phyloP scores from a whole-genome alignment of 2,329 filamentous ascomycete genomes.

The Fusarium sp. region DNA sequence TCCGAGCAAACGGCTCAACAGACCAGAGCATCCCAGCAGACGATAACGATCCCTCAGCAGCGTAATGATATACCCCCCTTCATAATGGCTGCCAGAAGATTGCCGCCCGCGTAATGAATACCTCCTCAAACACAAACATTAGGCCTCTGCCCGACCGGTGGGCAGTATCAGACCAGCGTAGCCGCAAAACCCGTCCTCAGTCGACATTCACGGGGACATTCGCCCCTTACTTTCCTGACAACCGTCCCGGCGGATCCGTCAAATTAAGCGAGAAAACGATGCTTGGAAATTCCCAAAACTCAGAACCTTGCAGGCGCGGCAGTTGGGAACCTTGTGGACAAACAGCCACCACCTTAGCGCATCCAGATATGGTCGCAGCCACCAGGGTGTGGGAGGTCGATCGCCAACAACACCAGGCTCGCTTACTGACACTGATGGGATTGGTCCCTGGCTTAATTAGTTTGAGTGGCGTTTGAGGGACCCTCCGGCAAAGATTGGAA shows the following conservation, averaged over 20 bases:
- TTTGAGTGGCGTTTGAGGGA: neutral
- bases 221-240: neutral
- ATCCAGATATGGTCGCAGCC: neutral
- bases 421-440: neutral
- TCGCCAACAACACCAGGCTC: neutral
- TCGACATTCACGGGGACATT: neutral
- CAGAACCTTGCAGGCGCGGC: neutral
- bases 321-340: neutral
- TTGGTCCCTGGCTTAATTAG: neutral
- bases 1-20: neutral
- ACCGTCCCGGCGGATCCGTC: neutral
- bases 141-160: neutral
- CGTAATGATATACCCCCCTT: neutral
- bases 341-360: neutral
- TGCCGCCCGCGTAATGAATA: neutral
- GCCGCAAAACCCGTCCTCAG: neutral
- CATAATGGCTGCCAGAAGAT: neutral
- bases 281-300: neutral
- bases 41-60: neutral
- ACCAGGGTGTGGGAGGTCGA: neutral
- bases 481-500: neutral
- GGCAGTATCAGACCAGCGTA: neutral
- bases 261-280: neutral
- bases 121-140: neutral
- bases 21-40: neutral